Conservation (phyloP, 2,329 filamentous ascomycete genomes). For the Nemania sp. region DNA sequence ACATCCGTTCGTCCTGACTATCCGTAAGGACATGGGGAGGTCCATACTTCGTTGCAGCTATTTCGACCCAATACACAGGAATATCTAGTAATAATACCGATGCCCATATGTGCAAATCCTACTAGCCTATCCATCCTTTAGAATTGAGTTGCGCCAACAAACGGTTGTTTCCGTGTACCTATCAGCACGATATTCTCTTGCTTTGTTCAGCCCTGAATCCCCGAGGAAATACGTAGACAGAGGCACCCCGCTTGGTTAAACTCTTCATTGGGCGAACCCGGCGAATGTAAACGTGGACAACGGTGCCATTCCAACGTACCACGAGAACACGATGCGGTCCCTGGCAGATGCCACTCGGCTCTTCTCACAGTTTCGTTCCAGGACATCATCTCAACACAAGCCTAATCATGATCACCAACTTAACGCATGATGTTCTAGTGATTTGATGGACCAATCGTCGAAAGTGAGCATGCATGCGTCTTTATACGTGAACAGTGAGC, state of each 20-base stretch:
- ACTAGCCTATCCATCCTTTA: conserved; percentile 21
- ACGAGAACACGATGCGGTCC: conserved; percentile 23
- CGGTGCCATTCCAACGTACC: conserved; percentile 9
- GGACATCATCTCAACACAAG: not conserved
- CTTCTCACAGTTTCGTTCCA: not conserved
- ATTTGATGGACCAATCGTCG: not conserved
- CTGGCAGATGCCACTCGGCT: conserved; percentile 21
- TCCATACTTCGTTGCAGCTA: not conserved
- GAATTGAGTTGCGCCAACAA: conserved; percentile 6
- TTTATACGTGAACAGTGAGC: not conserved
- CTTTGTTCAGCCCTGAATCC: not conserved
- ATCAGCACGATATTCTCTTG: not conserved
- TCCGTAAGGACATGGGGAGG: not conserved
- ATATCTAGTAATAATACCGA: not conserved
- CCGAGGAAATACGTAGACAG: not conserved
- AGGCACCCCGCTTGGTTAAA: not conserved
- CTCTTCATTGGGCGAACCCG: not conserved
- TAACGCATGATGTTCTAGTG: conserved; percentile 1
- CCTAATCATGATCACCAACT: conserved; percentile 10
- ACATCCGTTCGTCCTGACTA: not conserved
- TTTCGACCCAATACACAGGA: not conserved
- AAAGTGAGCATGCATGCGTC: not conserved
- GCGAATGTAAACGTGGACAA: not conserved
- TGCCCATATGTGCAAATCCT: conserved; percentile 10
- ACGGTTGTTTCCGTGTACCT: conserved; percentile 7